phyloP scores from a whole-genome alignment of 495 filamentous ascomycete genomes.

The Penicillium pancosmium region DNA sequence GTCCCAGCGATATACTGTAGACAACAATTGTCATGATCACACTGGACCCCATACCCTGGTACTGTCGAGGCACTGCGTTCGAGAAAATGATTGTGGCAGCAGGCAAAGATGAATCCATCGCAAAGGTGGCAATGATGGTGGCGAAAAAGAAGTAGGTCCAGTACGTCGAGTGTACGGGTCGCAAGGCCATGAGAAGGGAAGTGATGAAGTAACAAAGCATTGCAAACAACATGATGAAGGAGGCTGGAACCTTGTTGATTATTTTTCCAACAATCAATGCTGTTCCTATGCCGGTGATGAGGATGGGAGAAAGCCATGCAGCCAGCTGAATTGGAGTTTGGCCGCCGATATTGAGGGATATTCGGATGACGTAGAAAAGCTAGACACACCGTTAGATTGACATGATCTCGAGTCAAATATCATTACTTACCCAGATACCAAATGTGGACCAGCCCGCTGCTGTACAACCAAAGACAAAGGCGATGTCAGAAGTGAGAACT shows the following conservation, averaged over 20 bases:
- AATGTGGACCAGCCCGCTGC: conserved; percentile 45
- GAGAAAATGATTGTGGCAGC: conserved; percentile 47
- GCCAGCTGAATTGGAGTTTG: conserved; percentile 32
- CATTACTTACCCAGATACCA: conserved; percentile 38
- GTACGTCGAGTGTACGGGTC: conserved; percentile 31
- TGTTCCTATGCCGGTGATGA: conserved; percentile 36
- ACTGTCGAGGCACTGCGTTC: conserved; percentile 38
- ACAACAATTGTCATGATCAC: conserved; percentile 48
- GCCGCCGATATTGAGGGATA: conserved; percentile 33
- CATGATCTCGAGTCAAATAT: background rate
- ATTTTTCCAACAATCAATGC: conserved; percentile 38
- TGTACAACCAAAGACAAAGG: conserved; percentile 40
- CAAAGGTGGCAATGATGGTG: conserved; percentile 17
- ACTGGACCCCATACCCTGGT: conserved; percentile 48
- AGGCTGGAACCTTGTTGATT: conserved; percentile 33
- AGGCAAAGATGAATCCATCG: conserved; percentile 54
- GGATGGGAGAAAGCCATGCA: conserved; percentile 37
- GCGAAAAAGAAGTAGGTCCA: conserved; percentile 42
- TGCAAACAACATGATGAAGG: conserved; percentile 43
- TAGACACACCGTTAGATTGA: conserved; percentile 5
- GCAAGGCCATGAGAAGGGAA: conserved; percentile 29
- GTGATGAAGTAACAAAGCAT: conserved; percentile 40
- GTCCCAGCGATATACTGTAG: conserved; percentile 48
- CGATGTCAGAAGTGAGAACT: conserved; percentile 28
- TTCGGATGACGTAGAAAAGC: conserved; percentile 39